Evolutionary conservation across 2,329 filamentous ascomycete genomes (phyloP), one percentile per base, ranked within the genome.

Genomic region (Pestalotiopsis sp.): DNA sequence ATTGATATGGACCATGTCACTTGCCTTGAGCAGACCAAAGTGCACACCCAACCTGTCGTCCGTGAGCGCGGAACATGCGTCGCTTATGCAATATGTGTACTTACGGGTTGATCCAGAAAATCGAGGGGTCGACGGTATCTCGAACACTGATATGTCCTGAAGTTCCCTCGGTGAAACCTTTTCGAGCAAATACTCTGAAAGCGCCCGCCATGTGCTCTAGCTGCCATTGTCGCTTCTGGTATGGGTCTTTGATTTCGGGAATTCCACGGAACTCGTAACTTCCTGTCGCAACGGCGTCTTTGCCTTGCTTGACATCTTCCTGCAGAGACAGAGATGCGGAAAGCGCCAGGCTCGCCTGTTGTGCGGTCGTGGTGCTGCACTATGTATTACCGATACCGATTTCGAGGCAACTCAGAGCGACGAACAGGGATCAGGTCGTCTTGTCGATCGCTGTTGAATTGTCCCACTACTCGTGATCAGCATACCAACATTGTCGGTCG

Each of bases 61-160:
- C 20, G 11, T 26, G 3, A 26, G 5, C 3, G n/a, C 22, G 4
- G 35, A 52, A 24, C 5, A 20, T n/a, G 44, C 20, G 6, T 20
- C 1, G 13, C 4, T 17, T 17, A 4, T 44, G 17, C 11, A 20
- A 22, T 4, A 5, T 0, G 7, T 30, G 20, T 6, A 67, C 76
- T 70, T 17, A 77, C 7, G 88, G 88, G 73, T 91, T 91, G 61
- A 89, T 91, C 89, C 89, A 91, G 75, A 91, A 90, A 0, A 83
- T 84, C 68, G 86, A 78, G 0, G 81, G 79, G 70, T 86, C 79
- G 70, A 90, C 86, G 0, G 89, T 88, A 72, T 91, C 89, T 7
- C 89, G 83, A 0, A 91, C 86, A 4, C 80, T 84, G 66, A 92
- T 91, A 74, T 92, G 89, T 0, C 89, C 89, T 14, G 82, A 81